Conservation (phyloP, 352 stramenopile species). For the Peronosclerospora sorghi region DNA sequence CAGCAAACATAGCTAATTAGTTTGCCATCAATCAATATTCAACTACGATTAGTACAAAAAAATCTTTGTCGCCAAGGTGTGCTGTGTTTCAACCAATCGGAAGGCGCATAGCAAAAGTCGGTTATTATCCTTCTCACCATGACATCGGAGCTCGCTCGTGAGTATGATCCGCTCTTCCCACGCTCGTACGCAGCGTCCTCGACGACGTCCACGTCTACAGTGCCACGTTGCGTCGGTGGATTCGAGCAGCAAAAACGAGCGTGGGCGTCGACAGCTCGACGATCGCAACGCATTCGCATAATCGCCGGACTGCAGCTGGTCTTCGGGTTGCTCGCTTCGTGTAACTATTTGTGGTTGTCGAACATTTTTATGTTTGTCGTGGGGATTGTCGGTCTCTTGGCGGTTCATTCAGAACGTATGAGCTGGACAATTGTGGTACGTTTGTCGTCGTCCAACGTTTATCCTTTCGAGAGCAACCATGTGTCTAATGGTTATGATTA, state of each 20-base stretch:
- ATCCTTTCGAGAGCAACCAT: conserved; percentile 6
- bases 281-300: conserved; percentile 55
- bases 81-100: neutral
- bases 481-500: conserved; percentile 5
- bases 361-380: conserved; percentile 70
- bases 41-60: too few relatives aligned
- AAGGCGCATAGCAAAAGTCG: too few relatives aligned
- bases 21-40: too few relatives aligned
- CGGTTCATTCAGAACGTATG: conserved; percentile 64
- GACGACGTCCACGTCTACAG: conserved; percentile 25
- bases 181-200: conserved; percentile 24
- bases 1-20: too few relatives aligned
- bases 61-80: neutral
- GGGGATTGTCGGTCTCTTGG: conserved; percentile 48
- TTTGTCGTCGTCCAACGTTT: conserved; percentile 1
- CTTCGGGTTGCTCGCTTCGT: conserved; percentile 40
- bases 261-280: conserved; percentile 48
- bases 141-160: conserved; percentile 16
- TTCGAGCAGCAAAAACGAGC: conserved; percentile 73
- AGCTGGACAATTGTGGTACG: conserved; percentile 70
- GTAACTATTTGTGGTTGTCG: conserved; percentile 66
- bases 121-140: neutral
- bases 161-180: conserved; percentile 29
- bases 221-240: conserved; percentile 43
- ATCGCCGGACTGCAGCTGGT: conserved; percentile 51